Evolutionary conservation across 345 rosid species (phyloP), one percentile per base, ranked within the genome.

Genomic region (Lepidium didymum): DNA sequence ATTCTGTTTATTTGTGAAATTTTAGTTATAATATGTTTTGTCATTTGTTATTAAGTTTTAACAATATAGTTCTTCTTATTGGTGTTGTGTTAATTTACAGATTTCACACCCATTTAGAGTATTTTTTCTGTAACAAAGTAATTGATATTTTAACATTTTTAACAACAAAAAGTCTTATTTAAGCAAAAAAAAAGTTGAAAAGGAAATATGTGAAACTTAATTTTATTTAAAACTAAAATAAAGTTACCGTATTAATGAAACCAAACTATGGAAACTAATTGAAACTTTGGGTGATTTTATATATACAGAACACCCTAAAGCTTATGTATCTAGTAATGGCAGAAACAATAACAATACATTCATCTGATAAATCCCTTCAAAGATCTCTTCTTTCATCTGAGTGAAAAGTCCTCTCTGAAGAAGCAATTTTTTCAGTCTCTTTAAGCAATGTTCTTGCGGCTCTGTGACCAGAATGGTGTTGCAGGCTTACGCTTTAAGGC

Each of bases 401-500:
- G 69, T 34, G 33, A 29, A 29, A 29, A 62, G 21, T 63, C 34
- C 7, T 72, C 57, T 64, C 35, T 31, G 37, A 64, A 55, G 64
- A 72, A 63, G 13, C 35, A 36, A 52, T 45, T 64, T 10, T 29
- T 64, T 37, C 41, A 37, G 4, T 38, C 68, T 31, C 53, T 79
- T 72, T 40, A 87, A 0, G 81, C 85, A 47, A 57, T 81, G 84
- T 70, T 75, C 75, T 75, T 84, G 40, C 66, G 80, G 64, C 86
- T 80, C 36, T 61, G 79, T 23, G 85, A 83, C 90, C 91, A 86
- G 68, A 81, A 75, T 41, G 91, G 89, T 4, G 59, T 81, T 2
- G 98, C 97, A 4, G 88, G 89, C 33, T 82, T 87, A 37, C 97
- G 90, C 83, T 66, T 83, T 54, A 85, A 46, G 35, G 96, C 96